These are phyloP conservation scores for Fusarium brachygibbosum DNA, from an alignment of 2,329 filamentous ascomycete genomes.

Conservation along the genomic window DNA sequence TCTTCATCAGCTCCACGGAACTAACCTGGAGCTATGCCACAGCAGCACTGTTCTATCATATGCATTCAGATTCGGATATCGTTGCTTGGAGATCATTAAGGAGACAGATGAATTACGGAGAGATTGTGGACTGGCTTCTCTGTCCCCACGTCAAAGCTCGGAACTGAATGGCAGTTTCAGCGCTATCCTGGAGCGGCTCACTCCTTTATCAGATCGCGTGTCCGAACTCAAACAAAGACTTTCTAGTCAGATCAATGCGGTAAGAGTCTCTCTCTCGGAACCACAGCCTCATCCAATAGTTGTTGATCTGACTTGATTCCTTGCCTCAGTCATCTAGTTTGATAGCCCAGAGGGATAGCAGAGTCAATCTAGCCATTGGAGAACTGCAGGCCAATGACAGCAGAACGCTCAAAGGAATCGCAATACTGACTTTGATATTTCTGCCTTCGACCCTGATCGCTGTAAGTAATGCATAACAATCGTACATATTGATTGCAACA, in stretches of 20 bases:
- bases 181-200: neutral
- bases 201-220: neutral
- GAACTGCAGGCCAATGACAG: neutral
- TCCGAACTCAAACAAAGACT: neutral
- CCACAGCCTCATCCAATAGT: no score
- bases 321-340: neutral
- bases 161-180: neutral
- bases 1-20: neutral
- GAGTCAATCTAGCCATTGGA: neutral
- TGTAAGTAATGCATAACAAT: neutral
- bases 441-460: neutral
- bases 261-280: no score
- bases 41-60: neutral
- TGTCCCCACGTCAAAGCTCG: neutral
- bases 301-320: neutral
- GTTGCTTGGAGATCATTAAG: neutral
- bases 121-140: no score
- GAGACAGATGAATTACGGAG: neutral
- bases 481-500: no score
- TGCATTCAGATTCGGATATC: neutral
- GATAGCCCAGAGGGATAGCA: neutral
- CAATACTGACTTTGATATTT: neutral
- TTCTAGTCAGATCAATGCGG: neutral
- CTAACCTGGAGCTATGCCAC: neutral
- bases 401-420: neutral